Conservation (phyloP, 371 early-diverging fungal genomes). For the Circinella minor region DNA sequence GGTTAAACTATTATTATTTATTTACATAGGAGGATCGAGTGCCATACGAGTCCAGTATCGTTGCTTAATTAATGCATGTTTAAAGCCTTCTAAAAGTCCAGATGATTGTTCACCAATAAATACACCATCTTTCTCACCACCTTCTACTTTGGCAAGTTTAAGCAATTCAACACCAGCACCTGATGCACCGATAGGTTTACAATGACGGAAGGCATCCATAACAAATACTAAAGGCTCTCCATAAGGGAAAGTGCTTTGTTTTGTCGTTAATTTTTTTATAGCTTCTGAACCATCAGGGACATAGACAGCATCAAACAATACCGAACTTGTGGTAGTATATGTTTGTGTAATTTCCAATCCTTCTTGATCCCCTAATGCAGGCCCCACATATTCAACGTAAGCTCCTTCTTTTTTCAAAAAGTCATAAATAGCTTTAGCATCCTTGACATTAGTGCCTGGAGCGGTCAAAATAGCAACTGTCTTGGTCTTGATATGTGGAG, state of each 20-base stretch:
- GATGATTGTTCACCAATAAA: constrained; percentile 9
- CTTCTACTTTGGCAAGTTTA: constrained; percentile 16
- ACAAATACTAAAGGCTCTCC: constrained; percentile 39
- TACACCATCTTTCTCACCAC: constrained; percentile 26
- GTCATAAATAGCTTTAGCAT: constrained; percentile 33
- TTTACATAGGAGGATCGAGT: constrained; percentile 20
- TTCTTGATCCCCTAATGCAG: constrained; percentile 22
- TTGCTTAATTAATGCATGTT: constrained; percentile 29
- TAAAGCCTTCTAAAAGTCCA: constrained; percentile 17
- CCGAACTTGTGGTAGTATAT: constrained; percentile 35
- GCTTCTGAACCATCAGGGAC: constrained; percentile 33
- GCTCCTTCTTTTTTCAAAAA: constrained; percentile 30
- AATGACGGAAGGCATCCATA: constrained; percentile 37
- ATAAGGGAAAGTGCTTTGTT: constrained; percentile 30
- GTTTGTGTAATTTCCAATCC: constrained; percentile 30
- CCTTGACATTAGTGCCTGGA: constrained; percentile 30
- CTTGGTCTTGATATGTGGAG: constrained; percentile 30
- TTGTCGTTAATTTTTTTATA: constrained; percentile 20
- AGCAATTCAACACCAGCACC: constrained; percentile 30
- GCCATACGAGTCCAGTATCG: constrained; percentile 42
- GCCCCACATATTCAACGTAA: constrained; percentile 34
- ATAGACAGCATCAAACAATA: constrained; percentile 41
- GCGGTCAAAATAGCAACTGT: constrained; percentile 41
- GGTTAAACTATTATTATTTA: no score
- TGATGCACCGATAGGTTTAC: constrained; percentile 40